phyloP scores from a whole-genome alignment of 495 filamentous ascomycete species.

The Aspergillus funiculosus region DNA sequence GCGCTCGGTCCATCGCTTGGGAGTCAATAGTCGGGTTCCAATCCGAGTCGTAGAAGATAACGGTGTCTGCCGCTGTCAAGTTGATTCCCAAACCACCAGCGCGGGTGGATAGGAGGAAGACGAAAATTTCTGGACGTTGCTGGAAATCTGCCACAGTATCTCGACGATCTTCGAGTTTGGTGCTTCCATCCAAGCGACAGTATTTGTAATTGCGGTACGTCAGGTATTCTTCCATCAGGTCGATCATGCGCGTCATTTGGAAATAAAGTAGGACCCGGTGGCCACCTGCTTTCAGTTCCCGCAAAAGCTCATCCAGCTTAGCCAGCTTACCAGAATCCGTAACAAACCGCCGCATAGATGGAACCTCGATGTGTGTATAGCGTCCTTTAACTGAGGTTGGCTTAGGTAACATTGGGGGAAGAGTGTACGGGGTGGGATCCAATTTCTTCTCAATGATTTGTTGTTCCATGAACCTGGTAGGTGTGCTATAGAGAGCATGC shows the following conservation, averaged over 20 bases:
- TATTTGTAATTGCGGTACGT: slow-evolving; percentile 99
- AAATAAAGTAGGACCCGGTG: slow-evolving; percentile 99
- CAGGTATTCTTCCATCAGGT: slow-evolving; percentile 97
- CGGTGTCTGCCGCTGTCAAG: slow-evolving; percentile 82
- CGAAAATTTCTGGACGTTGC: slow-evolving; percentile 82
- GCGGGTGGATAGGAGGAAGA: slow-evolving; percentile 92
- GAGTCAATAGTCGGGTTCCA: slow-evolving; percentile 99
- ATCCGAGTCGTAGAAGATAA: slow-evolving; percentile 99
- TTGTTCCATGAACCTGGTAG: slow-evolving; percentile 60
- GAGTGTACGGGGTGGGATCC: slow-evolving; percentile 57
- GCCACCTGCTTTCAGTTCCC: slow-evolving; percentile 80
- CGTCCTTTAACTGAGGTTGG: slow-evolving; percentile 73
- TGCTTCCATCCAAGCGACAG: slow-evolving; percentile 91
- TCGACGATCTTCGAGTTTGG: slow-evolving; percentile 94
- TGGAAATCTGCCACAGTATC: slow-evolving; percentile 98
- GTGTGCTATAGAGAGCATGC: slow-evolving; percentile 60
- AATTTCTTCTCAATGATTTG: slow-evolving; percentile 65
- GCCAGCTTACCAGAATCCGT: slow-evolving; percentile 96
- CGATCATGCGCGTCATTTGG: slow-evolving; percentile 99
- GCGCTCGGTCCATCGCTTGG: slow-evolving; percentile 97
- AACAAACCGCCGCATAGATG: slow-evolving; percentile 98
- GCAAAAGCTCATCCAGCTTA: slow-evolving; percentile 80
- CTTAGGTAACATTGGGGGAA: slow-evolving; percentile 58
- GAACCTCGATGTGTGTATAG: slow-evolving; percentile 86
- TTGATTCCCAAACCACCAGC: slow-evolving; percentile 98